phyloP scores from a whole-genome alignment of 2,329 filamentous ascomycete genomes.

The Arthrobotrys musiformis region DNA sequence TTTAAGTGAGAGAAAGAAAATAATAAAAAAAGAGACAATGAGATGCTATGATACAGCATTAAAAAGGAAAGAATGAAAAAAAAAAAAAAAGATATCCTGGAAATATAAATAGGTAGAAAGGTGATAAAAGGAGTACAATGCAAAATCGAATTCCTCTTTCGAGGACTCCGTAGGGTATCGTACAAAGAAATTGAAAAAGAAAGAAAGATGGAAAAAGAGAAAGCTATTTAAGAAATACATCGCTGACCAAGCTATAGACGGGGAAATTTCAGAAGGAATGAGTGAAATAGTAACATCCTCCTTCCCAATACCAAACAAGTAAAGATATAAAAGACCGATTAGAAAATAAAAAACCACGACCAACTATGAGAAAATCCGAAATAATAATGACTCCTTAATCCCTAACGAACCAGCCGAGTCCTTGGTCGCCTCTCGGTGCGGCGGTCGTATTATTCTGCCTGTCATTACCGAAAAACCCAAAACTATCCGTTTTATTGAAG shows the following conservation, averaged over 20 bases:
- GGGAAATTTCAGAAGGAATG: conserved; percentile 26
- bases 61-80: neutral
- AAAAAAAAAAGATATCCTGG: conserved; percentile 19
- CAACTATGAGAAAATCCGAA: conserved; percentile 9
- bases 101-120: conserved; percentile 19
- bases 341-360: neutral
- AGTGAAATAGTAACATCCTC: conserved; percentile 27
- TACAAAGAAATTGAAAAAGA: conserved; percentile 35
- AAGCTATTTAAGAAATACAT: conserved; percentile 11
- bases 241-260: conserved; percentile 25
- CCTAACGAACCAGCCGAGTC: conserved; percentile 52
- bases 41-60: conserved; percentile 42
- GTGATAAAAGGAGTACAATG: conserved; percentile 41
- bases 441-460: conserved; percentile 26
- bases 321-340: neutral
- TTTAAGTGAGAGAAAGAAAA: conserved; percentile 2
- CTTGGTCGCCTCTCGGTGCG: conserved; percentile 48
- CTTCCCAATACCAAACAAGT: conserved; percentile 13
- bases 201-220: neutral
- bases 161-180: conserved; percentile 53
- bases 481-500: conserved; percentile 43
- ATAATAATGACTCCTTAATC: conserved; percentile 44
- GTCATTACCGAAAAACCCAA: conserved; percentile 54
- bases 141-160: conserved; percentile 33
- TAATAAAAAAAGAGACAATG: conserved; percentile 40